Conservation (phyloP, 2,329 filamentous ascomycete genomes). For the Exophiala sp. region DNA sequence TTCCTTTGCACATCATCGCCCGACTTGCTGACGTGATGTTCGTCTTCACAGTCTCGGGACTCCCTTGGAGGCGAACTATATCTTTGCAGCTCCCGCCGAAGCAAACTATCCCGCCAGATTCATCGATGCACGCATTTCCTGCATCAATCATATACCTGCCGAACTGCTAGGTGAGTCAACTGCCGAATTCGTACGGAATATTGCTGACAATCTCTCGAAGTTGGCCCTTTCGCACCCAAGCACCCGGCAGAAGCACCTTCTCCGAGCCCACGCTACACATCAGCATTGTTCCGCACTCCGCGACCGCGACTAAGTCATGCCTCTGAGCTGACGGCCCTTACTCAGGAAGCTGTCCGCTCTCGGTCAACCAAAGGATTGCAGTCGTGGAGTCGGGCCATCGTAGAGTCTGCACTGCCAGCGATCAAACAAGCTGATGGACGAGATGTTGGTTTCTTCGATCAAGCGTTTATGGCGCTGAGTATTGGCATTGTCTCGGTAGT, state of each 20-base stretch:
- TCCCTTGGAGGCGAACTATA: slow-evolving; percentile 48
- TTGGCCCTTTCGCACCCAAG: slow-evolving; percentile 14
- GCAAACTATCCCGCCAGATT: slow-evolving; percentile 61
- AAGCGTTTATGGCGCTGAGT: slow-evolving; percentile 38
- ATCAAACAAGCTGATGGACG: slow-evolving; percentile 35
- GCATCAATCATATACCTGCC: slow-evolving; percentile 57
- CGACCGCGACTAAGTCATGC: slow-evolving; percentile 2
- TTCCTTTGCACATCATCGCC: not conserved
- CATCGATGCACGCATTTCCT: slow-evolving; percentile 48
- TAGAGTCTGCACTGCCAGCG: slow-evolving; percentile 32
- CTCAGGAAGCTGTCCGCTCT: not conserved
- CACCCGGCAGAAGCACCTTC: slow-evolving; percentile 24
- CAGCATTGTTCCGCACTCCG: slow-evolving; percentile 5
- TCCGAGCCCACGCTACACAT: slow-evolving; percentile 7
- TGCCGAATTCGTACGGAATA: too few species aligned
- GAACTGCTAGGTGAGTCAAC: slow-evolving; percentile 46
- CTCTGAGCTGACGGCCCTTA: slow-evolving; percentile 1
- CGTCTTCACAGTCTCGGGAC: slow-evolving; percentile 24
- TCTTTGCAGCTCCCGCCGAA: slow-evolving; percentile 49
- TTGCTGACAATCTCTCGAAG: not conserved
- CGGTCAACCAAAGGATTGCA: not conserved
- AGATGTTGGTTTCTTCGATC: slow-evolving; percentile 49
- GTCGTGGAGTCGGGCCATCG: not conserved
- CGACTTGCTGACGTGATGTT: not conserved
- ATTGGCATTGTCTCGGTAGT: not conserved